Evolutionary conservation across 805 yeast species (phyloP).

Genomic region (Wickerhamiella spandovensis): DNA sequence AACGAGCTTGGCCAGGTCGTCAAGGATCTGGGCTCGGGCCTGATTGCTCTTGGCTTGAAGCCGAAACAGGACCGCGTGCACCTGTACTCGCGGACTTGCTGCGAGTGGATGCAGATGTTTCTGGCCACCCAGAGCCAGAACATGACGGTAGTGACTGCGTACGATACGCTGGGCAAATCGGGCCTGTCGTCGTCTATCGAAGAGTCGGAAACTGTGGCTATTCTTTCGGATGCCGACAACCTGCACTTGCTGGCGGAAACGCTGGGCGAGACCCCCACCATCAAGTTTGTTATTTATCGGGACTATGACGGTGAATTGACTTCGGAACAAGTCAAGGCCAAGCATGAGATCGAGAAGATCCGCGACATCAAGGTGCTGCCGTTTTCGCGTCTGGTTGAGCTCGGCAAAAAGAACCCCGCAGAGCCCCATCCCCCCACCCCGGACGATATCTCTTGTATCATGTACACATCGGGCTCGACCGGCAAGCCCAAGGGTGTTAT

Average conservation of each 20-base stretch:
- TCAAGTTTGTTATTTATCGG: conserved; percentile 59
- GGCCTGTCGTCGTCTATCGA: conserved; percentile 65
- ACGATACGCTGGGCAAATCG: conserved; percentile 27
- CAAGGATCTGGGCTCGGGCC: conserved; percentile 56
- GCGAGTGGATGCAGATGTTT: conserved; percentile 80
- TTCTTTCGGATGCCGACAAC: conserved; percentile 74
- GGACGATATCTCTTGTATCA: conserved; percentile 55
- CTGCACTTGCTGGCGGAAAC: conserved; percentile 59
- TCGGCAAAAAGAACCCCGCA: conserved; percentile 45
- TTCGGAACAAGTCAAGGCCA: conserved; percentile 43
- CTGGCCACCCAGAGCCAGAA: conserved; percentile 65
- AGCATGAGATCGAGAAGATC: conserved; percentile 41
- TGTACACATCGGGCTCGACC: conserved; percentile 82
- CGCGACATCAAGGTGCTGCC: conserved; percentile 56
- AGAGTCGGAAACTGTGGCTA: conserved; percentile 65
- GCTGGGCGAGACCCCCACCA: conserved; percentile 39
- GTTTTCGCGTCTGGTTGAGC: conserved; percentile 46
- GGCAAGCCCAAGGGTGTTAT: conserved; percentile 81
- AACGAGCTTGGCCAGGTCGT: conserved; percentile 39
- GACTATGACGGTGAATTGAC: conserved; percentile 37
- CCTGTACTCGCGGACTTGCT: conserved; percentile 78
- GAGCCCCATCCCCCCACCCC: conserved; percentile 37
- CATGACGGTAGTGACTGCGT: conserved; percentile 87
- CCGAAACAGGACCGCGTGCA: conserved; percentile 60
- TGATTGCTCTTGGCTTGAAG: conserved; percentile 54